Evolutionary conservation across 345 rosid species (phyloP), one percentile per base, ranked within the genome.

Genomic region (Raphanus raphanistrum): DNA sequence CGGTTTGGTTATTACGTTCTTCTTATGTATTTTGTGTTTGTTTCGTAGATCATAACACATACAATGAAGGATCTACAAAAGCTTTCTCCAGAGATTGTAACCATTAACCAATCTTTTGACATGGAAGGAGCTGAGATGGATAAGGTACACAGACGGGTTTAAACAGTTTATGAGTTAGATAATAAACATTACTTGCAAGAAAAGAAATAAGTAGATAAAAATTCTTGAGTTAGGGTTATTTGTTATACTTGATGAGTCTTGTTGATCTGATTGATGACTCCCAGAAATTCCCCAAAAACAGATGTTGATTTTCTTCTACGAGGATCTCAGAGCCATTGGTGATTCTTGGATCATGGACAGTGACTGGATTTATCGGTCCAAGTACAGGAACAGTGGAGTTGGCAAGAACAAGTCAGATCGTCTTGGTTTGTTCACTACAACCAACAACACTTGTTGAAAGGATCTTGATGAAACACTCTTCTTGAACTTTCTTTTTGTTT

Each of bases 41-140:
- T 5, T 7, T 57, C 71, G 75, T 76, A 92, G 97, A 84, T 93
- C 38, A 79, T 91, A 58, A 57, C 73, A 26, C 77, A 81, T 63
- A 91, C 98, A 4, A 88, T 88, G 86, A 84, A 73, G 73, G 94
- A 93, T 76, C 87, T 91, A 6, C 86, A 86, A 70, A 84, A 83
- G 52, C 74, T 82, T 35, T 89, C 85, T 80, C 97, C 97, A 2
- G 92, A 89, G 66, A 87, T 85, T 70, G 78, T 84, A 48, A 68
- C 83, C 25, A 82, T 77, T 17, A 83, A 76, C 67, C 80, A 84
- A 11, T 41, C 82, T 32, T 83, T 84, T 41, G 86, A 85, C 55
- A 67, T 88, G 77, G 86, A 85, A 70, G 84, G 82, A 72, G 81
- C 87, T 21, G 79, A 84, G 9, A 76, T 80, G 32, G 82, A 91